A percentile compares a stretch with the other conserved stretches of the same genome.
Evolutionary conservation across 768 basidiomycete genomes (phyloP).

Genomic region (Kwoniella mangroviensis): DNA sequence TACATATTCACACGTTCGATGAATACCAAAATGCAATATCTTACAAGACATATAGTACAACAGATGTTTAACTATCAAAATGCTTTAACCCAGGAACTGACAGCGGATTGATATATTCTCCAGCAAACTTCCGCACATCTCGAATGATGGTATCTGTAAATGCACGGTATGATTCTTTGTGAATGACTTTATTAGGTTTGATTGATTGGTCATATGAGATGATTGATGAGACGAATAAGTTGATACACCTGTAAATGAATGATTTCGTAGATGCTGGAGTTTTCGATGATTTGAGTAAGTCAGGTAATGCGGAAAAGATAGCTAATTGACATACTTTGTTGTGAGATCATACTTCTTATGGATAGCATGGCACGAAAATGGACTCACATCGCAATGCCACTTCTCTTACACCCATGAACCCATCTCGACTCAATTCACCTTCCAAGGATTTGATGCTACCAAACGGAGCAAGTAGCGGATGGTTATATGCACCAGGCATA

Average conservation of each 20-base stretch:
- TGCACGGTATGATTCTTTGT: constrained; percentile 44
- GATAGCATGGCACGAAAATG: background rate
- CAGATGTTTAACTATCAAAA: constrained; percentile 1
- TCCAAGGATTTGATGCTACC: constrained; percentile 17
- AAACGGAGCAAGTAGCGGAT: constrained; percentile 58
- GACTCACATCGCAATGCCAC: constrained; percentile 60
- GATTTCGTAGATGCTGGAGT: constrained; percentile 42
- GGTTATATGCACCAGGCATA: constrained; percentile 64
- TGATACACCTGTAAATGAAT: constrained; percentile 56
- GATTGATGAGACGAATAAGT: constrained; percentile 64
- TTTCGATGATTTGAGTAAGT: constrained; percentile 50
- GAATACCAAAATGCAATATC: background rate
- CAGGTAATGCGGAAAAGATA: constrained; percentile 62
- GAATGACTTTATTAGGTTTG: constrained; percentile 27
- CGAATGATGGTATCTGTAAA: constrained; percentile 32
- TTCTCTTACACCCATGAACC: constrained; percentile 57
- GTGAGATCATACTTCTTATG: background rate
- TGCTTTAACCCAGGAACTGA: constrained; percentile 38
- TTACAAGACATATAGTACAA: background rate
- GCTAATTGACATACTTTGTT: constrained; percentile 55
- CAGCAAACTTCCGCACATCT: constrained; percentile 20
- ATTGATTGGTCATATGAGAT: constrained; percentile 59
- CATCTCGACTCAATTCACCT: constrained; percentile 39
- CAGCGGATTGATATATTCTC: constrained; percentile 26
- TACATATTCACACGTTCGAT: background rate